Evolutionary conservation across 257 asterid genomes (phyloP).

Genomic region (Cordia subcordata): DNA sequence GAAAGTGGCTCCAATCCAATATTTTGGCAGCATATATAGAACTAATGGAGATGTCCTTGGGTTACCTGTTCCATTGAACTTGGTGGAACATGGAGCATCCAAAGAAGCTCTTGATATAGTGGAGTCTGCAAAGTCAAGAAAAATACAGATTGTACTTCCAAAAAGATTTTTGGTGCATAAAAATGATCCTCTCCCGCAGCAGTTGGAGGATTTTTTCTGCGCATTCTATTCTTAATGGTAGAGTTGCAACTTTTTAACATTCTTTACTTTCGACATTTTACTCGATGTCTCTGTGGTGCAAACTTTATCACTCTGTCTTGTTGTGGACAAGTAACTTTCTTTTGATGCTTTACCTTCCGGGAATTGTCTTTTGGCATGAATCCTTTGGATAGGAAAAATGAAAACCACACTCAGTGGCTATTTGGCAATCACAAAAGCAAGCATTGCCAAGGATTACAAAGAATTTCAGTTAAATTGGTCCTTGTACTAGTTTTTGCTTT

Average conservation of each 20-base stretch:
- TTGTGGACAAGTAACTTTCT: too few species aligned
- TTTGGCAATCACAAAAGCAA: too few species aligned
- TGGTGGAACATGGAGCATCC: slow-evolving; percentile 50
- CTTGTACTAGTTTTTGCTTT: too few species aligned
- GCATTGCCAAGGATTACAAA: too few species aligned
- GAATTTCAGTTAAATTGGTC: too few species aligned
- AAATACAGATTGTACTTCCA: slow-evolving; percentile 59
- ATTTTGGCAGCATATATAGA: neutral
- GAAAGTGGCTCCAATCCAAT: neutral
- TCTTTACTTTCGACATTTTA: too few species aligned
- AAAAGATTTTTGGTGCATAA: slow-evolving; percentile 74
- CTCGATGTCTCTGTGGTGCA: too few species aligned
- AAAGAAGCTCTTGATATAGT: slow-evolving; percentile 51
- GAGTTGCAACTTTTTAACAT: slow-evolving; percentile 11
- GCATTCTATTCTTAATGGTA: slow-evolving; percentile 55
- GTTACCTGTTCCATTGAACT: slow-evolving; percentile 49
- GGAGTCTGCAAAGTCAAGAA: slow-evolving; percentile 54
- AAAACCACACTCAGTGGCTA: too few species aligned
- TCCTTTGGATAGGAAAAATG: too few species aligned
- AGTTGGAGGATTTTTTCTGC: slow-evolving; percentile 45
- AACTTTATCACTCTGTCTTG: too few species aligned
- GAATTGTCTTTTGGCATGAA: too few species aligned
- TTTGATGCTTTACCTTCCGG: too few species aligned
- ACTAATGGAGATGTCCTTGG: slow-evolving; percentile 32
- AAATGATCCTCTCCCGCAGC: slow-evolving; percentile 24